Base-by-base conservation (phyloP, 371 early-diverging fungal genomes). In the Lichtheimia corymbifera region DNA sequence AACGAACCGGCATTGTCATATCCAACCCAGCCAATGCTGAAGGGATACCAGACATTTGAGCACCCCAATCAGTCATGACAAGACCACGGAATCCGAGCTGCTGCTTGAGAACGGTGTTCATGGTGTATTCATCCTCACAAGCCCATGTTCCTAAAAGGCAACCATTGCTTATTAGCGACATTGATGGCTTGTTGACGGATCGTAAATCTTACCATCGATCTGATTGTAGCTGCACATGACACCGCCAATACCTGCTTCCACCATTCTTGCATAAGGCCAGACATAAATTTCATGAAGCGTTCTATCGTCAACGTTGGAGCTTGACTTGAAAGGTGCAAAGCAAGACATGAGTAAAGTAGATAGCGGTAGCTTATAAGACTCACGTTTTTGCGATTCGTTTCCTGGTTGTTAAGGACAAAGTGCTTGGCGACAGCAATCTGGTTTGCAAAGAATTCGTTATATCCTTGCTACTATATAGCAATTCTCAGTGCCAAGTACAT, bases 391-490 rank as follows among this genome's bases (percentile, higher is more conserved):
- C 71, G 64, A 45, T 69, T 68, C 0, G 64, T 64, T 55, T 84
- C 85, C 50, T 85, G 85, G 25, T 85, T 81, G 63, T 83, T 83
- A 1, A 64, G 79, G 51, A 80, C 61, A 13, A 66, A 72, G 49
- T 86, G 87, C 67, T 86, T 86, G 42, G 77, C 78, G 11, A 79
- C 80, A 9, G 85, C 77, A 45, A 83, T 77, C 74, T 73, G 47
- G 0, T 20, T 11, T 40, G n/a, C 22, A 22, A 0, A 15, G 11
- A 47, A 15, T 7, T 9, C 17, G n/a, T 52, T 51, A 22, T 22
- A 0, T 11, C 4, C 5, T 51, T 24, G 51, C 12, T 25, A 24
- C 12, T 51, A 13, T 41, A 53, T 43, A 11, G 12, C 1, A 54
- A 3, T 22, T 25, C n/a, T 59, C 17, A 50, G 12, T 24, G 11